phyloP scores from a whole-genome alignment of 768 basidiomycete species.

The Gymnopilus junonius region DNA sequence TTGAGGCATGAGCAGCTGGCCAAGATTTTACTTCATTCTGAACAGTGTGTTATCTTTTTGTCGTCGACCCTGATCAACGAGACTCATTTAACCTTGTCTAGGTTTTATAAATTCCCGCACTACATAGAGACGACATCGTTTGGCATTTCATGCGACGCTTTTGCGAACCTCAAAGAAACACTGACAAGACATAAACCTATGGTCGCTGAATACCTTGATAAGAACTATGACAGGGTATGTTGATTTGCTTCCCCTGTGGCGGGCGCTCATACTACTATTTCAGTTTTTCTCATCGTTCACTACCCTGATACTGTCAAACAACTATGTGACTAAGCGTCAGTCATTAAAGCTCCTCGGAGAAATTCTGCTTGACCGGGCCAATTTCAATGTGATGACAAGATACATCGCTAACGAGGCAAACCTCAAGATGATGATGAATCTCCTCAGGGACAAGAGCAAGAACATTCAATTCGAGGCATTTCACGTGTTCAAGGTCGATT shows the following conservation, averaged over 20 bases:
- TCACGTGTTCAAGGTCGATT: conserved; percentile 97
- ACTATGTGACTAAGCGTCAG: conserved; percentile 99
- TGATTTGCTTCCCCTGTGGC: conserved; percentile 9
- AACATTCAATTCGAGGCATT: conserved; percentile 99
- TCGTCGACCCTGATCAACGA: conserved; percentile 1
- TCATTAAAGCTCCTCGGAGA: conserved; percentile 98
- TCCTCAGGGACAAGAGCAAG: conserved; percentile 96
- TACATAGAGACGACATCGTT: conserved; percentile 98
- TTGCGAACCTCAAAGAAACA: conserved; percentile 97
- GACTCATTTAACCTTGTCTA: conserved; percentile 32
- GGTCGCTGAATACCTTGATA: conserved; percentile 96
- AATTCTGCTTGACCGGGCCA: conserved; percentile 95
- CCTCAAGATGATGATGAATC: conserved; percentile 99
- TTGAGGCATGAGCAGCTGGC: conserved; percentile 89
- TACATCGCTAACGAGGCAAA: conserved; percentile 96
- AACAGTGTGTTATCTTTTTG: conserved; percentile 67
- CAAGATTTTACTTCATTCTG: conserved; percentile 89
- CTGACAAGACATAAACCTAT: conserved; percentile 96
- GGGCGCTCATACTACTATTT: conserved; percentile 4
- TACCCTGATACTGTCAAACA: conserved; percentile 87
- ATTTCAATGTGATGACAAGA: conserved; percentile 98
- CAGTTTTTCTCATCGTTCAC: conserved; percentile 98
- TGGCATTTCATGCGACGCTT: conserved; percentile 97
- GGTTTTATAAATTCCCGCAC: conserved; percentile 95
- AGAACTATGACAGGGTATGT: conserved; percentile 93